Percentiles rank a stretch among this genome's conserved stretches.
These are phyloP conservation scores for Tolypocladium capitatum DNA, from an alignment of 2,329 filamentous ascomycete species.

Conservation along the genomic window DNA sequence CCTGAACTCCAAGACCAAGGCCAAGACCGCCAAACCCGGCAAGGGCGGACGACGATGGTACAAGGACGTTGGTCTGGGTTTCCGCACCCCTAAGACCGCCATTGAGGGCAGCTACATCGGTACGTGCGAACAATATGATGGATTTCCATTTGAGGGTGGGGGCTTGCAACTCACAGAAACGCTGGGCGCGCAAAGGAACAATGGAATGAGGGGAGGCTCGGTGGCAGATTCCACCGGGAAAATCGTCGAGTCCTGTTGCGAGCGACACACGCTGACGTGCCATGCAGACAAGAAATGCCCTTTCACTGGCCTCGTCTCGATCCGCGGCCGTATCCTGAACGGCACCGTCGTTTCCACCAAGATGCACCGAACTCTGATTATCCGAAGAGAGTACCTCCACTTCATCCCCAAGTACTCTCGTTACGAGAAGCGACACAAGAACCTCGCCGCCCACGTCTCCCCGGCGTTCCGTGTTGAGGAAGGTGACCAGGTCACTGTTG, in stretches of 20 bases:
- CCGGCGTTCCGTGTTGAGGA: constrained; percentile 99
- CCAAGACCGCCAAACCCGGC: constrained; percentile 71
- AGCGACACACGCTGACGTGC: constrained; percentile 12
- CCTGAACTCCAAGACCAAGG: constrained; percentile 90
- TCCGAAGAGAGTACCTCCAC: constrained; percentile 99
- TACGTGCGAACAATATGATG: constrained; percentile 41
- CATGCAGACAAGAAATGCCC: constrained; percentile 98
- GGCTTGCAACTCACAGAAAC: neutral
- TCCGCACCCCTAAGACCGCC: constrained; percentile 95
- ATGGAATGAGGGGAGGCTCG: neutral
- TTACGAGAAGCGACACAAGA: constrained; percentile 99
- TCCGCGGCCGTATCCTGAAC: constrained; percentile 99
- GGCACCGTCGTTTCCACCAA: constrained; percentile 99
- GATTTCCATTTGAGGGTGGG: neutral
- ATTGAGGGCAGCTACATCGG: constrained; percentile 99
- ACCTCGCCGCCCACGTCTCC: constrained; percentile 96
- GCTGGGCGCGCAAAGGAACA: neutral
- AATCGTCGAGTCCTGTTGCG: neutral
- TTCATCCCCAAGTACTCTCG: constrained; percentile 99
- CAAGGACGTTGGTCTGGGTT: constrained; percentile 98
- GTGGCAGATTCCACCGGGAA: neutral
- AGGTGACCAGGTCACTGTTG: constrained; percentile 97
- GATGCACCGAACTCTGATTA: constrained; percentile 99
- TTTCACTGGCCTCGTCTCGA: constrained; percentile 97
- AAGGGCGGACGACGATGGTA: constrained; percentile 92